Percentiles rank a stretch among this genome's conserved stretches.
These are phyloP conservation scores for Clavispora fructus DNA, from an alignment of 805 yeast species.

Conservation along the genomic window DNA sequence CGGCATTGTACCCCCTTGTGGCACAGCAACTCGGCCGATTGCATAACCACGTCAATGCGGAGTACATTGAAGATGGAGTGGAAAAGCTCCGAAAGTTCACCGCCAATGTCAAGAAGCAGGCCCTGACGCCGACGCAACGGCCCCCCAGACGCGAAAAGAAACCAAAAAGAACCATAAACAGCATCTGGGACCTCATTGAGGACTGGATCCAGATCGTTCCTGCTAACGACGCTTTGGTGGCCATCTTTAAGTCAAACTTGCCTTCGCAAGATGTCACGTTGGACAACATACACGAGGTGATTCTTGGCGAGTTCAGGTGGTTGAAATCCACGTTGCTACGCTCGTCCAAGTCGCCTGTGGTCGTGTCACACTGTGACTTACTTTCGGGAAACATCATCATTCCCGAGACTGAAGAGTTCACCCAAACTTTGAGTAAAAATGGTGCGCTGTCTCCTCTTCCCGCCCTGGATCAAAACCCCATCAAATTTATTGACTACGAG, in stretches of 20 bases:
- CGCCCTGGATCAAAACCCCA: constrained; percentile 29
- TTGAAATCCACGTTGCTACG: constrained; percentile 33
- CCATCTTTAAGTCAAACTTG: constrained; percentile 31
- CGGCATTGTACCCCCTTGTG: constrained; percentile 47
- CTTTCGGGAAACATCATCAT: constrained; percentile 69
- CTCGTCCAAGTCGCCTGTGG: constrained; percentile 44
- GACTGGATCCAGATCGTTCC: constrained; percentile 66
- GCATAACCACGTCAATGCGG: constrained; percentile 49
- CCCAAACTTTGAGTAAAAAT: neutral
- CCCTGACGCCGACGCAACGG: constrained; percentile 2
- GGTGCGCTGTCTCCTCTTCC: constrained; percentile 7
- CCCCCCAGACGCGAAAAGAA: constrained; percentile 13
- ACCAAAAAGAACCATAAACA: constrained; percentile 29
- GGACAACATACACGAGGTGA: constrained; percentile 30
- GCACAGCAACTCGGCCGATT: constrained; percentile 67
- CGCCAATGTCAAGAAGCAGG: constrained; percentile 13
- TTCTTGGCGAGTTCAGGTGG: constrained; percentile 54
- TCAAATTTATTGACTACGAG: constrained; percentile 66
- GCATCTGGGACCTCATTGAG: constrained; percentile 56
- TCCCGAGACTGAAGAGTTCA: constrained; percentile 25
- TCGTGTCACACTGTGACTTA: constrained; percentile 67
- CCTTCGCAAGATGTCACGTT: constrained; percentile 16
- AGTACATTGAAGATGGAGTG: constrained; percentile 44
- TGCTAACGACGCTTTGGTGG: constrained; percentile 33
- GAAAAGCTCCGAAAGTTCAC: constrained; percentile 30